A percentile compares a stretch with the other conserved stretches of the same genome.
These are phyloP conservation scores for Cynanchum wilfordii DNA, from an alignment of 257 asterid species.

Conservation along the genomic window DNA sequence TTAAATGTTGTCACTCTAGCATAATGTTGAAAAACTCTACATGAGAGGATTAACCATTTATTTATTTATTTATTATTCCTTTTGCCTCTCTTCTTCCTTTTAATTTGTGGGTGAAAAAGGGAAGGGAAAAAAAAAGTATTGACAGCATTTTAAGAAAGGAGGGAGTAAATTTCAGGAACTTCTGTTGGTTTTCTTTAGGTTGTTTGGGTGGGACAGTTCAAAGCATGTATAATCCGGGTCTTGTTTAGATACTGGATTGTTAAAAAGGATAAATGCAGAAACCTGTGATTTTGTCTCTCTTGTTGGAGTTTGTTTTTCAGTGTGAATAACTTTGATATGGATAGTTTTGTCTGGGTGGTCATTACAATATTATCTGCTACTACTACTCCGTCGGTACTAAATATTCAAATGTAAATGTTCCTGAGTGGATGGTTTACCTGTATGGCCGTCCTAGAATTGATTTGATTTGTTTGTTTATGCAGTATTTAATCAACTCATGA, in stretches of 20 bases:
- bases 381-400: neutral
- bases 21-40: no score
- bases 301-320: neutral
- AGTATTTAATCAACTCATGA: neutral
- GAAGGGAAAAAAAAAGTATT: no score
- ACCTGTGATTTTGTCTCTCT: neutral
- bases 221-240: neutral
- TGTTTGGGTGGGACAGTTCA: neutral
- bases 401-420: neutral
- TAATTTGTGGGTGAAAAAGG: no score
- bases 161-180: neutral
- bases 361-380: neutral
- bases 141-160: no score
- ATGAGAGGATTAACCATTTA: no score
- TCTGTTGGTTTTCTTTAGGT: neutral
- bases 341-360: slow-evolving; percentile 1
- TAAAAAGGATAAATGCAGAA: neutral
- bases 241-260: neutral
- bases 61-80: no score
- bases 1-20: no score
- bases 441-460: neutral
- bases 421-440: neutral
- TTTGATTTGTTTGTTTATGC: neutral
- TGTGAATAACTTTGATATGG: neutral
- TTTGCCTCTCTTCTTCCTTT: no score